Evolutionary conservation across 768 basidiomycete genomes (phyloP).

Genomic region (Suillus sp.): DNA sequence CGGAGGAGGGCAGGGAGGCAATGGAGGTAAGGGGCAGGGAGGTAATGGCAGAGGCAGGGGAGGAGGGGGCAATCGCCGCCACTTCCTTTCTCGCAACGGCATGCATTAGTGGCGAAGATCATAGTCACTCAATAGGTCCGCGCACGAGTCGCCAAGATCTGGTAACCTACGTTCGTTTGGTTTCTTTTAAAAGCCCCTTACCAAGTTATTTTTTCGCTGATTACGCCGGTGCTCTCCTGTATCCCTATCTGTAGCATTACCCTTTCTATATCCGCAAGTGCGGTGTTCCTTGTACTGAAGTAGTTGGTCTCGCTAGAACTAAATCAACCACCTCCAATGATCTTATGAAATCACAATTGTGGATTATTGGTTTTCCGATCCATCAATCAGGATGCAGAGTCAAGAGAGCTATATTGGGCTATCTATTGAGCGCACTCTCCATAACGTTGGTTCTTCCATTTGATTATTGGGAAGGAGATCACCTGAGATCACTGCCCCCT

Average conservation of each 20-base stretch:
- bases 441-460: not conserved
- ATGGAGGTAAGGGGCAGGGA: constrained; percentile 8
- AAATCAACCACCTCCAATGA: constrained; percentile 7
- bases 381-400: not conserved
- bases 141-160: constrained; percentile 11
- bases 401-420: not conserved
- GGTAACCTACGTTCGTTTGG: constrained; percentile 9
- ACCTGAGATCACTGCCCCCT: constrained; percentile 1
- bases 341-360: not conserved
- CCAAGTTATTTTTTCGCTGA: constrained; percentile 19
- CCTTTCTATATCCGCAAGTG: constrained; percentile 26
- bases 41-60: constrained; percentile 17
- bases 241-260: constrained; percentile 14
- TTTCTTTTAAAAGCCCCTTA: constrained; percentile 14
- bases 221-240: constrained; percentile 13
- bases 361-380: not conserved
- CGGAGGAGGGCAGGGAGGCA: not conserved
- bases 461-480: constrained; percentile 2
- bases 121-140: constrained; percentile 15
- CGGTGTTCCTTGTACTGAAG: constrained; percentile 11
- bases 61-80: constrained; percentile 21
- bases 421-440: not conserved
- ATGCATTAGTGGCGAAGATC: constrained; percentile 14
- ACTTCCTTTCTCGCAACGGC: constrained; percentile 22
- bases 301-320: constrained; percentile 19